A percentile compares a stretch with the other conserved stretches of the same genome.
phyloP scores from a whole-genome alignment of 805 yeast genomes.

The Ogataea minuta region DNA sequence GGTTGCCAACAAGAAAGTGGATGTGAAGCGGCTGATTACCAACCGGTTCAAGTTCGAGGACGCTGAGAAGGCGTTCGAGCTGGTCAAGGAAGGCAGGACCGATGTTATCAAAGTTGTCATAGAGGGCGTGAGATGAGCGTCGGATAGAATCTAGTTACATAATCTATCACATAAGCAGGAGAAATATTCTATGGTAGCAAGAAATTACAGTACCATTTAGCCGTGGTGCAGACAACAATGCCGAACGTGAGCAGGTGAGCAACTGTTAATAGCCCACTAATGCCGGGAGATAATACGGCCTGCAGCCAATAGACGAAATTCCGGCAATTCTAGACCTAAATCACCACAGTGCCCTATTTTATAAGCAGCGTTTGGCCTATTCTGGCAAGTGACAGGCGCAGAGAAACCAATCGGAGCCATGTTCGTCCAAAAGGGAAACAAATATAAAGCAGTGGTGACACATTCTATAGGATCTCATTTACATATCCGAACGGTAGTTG shows the following conservation, averaged over 20 bases:
- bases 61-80: slow-evolving; percentile 73
- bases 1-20: slow-evolving; percentile 59
- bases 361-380: too few species aligned
- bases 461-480: not conserved
- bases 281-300: not conserved
- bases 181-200: not conserved
- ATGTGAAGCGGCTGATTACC: slow-evolving; percentile 68
- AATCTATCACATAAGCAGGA: not conserved
- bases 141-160: too few species aligned
- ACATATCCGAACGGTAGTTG: not conserved
- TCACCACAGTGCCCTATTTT: not conserved
- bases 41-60: slow-evolving; percentile 70
- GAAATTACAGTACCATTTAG: not conserved
- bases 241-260: too few species aligned
- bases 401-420: too few species aligned
- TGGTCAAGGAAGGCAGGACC: slow-evolving; percentile 53
- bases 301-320: slow-evolving; percentile 1
- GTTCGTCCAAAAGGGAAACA: slow-evolving; percentile 4
- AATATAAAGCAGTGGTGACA: slow-evolving; percentile 6
- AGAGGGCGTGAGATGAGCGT: slow-evolving; percentile 65
- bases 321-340: slow-evolving; percentile 3
- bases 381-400: too few species aligned
- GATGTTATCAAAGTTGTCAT: slow-evolving; percentile 76
- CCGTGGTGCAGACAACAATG: too few species aligned
- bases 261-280: not conserved